These are phyloP conservation scores for Plasmodium reichenowi DNA, from an alignment of 169 alveolate genomes.

Conservation along the genomic window DNA sequence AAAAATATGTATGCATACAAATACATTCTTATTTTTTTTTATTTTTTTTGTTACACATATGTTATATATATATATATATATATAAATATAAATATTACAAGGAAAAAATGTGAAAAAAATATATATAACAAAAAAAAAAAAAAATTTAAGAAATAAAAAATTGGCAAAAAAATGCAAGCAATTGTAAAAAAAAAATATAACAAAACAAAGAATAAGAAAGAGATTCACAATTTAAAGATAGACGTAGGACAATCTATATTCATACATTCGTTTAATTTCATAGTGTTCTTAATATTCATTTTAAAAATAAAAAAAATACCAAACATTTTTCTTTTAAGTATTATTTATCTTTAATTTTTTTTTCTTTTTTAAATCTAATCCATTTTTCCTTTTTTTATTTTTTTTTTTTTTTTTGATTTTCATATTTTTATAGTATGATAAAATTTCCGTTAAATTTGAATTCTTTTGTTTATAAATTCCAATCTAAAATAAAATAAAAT, in stretches of 20 bases:
- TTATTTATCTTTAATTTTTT: constrained; percentile 12
- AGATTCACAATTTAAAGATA: too few species aligned
- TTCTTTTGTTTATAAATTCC: constrained; percentile 37
- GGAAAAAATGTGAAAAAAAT: background rate
- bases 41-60: too few species aligned
- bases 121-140: background rate
- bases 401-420: constrained; percentile 26
- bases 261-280: too few species aligned
- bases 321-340: too few species aligned
- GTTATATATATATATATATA: background rate
- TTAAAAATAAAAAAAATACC: too few species aligned
- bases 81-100: background rate
- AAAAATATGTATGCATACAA: too few species aligned
- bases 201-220: too few species aligned
- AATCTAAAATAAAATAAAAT: constrained; percentile 40
- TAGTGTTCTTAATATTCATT: too few species aligned
- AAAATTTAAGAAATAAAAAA: constrained; percentile 7
- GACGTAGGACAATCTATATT: too few species aligned
- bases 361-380: constrained; percentile 27
- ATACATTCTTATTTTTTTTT: background rate
- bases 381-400: constrained; percentile 22
- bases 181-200: too few species aligned
- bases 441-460: constrained; percentile 39
- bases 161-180: background rate
- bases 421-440: constrained; percentile 38